Evolutionary conservation across 192 early-diverging fungal species (phyloP).

Genomic region (Chytriomyces sp.): DNA sequence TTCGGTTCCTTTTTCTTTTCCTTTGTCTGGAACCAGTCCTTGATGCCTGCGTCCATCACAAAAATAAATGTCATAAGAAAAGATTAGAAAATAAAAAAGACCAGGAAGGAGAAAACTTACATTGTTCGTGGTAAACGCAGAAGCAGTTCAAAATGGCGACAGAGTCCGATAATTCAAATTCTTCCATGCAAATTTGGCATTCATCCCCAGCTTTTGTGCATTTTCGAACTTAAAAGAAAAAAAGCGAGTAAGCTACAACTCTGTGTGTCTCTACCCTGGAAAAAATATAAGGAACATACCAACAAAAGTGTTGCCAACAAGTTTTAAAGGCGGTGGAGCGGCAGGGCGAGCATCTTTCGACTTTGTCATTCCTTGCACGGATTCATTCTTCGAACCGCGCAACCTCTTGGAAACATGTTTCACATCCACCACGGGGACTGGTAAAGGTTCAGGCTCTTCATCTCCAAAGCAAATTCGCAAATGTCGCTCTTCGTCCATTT

Average conservation of each 20-base stretch:
- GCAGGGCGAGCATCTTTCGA: no score
- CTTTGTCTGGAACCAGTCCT: constrained; percentile 19
- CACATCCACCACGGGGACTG: not conserved
- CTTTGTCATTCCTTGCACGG: no score
- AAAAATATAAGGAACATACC: no score
- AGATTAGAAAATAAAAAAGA: not conserved
- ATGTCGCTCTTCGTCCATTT: constrained; percentile 19
- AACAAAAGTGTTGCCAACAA: no score
- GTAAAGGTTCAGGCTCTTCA: not conserved
- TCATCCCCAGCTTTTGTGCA: constrained; percentile 10
- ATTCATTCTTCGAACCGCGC: not conserved
- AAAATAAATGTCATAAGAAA: not conserved
- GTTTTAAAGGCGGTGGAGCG: no score
- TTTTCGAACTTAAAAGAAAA: constrained; percentile 2
- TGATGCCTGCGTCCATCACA: constrained; percentile 2
- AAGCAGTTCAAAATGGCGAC: constrained; percentile 26
- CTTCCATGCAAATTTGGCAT: constrained; percentile 29
- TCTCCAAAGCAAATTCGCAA: constrained; percentile 24
- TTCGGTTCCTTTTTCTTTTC: not conserved
- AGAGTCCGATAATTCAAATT: constrained; percentile 10
- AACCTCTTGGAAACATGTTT: not conserved
- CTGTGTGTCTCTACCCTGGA: no score
- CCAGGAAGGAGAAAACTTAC: constrained; percentile 2
- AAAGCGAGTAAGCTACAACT: no score
- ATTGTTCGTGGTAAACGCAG: constrained; percentile 21